Base-by-base conservation (phyloP, 345 rosid species). In the Rhodomyrtus tomentosa region DNA sequence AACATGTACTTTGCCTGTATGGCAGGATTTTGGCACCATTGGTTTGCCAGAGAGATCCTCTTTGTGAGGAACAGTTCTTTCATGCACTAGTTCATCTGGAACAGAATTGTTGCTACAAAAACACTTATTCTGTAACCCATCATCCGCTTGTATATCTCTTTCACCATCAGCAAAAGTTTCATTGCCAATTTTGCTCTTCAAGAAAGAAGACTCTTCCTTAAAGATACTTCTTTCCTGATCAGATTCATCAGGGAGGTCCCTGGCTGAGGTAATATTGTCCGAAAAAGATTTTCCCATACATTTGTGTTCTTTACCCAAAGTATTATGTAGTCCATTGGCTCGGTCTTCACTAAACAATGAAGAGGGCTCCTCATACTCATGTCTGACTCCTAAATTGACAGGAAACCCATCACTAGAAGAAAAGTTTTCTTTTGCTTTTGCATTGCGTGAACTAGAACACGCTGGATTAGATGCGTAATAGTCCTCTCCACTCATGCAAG, bases 61-160 rank as follows among this genome's bases (percentile, higher is more conserved):
- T 58, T 49, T 85, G 27, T 81, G n/a, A 53, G 81, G 73, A 81
- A 83, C 84, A 82, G 49, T 81, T 36, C 49, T 84, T 56, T 83
- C 84, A 85, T 81, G 81, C 68, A 73, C 87, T 45, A 81, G 85
- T 55, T 85, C 86, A 84, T 84, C 84, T 54, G 25, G 59, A 73
- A 82, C 83, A 82, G 80, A 87, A 8, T n/a, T 36, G 13, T 58
- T 50, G 82, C 85, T 36, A 80, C 80, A 54, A 82, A 74, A 74
- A 4, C 6, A 0, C 45, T 68, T 18, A 68, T 18, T 68, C 45
- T 68, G 76, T 18, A 68, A 32, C 76, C 45, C 59, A 20, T 81
- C 59, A 81, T 25, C 83, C 48, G 38, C 83, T 81, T 85, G 85
- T 51, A 81, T 85, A 83, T 82, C 86, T 83, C 45, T 84, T 85